A percentile compares a stretch with the other conserved stretches of the same genome.
phyloP scores from a whole-genome alignment of 306 rosid genomes.

The Vigna mungo region DNA sequence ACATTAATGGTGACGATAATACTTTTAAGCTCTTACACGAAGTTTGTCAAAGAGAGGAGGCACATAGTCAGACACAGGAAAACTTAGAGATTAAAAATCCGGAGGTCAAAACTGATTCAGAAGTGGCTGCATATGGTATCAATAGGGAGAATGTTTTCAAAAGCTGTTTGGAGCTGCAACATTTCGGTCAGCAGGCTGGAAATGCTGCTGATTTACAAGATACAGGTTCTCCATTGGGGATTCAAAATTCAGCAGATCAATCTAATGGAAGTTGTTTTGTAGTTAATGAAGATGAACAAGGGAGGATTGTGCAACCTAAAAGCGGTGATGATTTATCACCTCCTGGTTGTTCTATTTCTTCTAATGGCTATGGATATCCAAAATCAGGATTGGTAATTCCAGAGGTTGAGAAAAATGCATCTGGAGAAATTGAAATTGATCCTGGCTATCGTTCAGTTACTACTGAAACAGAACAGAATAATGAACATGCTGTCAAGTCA shows the following conservation, averaged over 20 bases:
- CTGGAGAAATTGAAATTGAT: slow-evolving; percentile 44
- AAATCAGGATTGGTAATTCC: slow-evolving; percentile 43
- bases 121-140: slow-evolving; percentile 44
- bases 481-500: slow-evolving; percentile 40
- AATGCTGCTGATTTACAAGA: slow-evolving; percentile 45
- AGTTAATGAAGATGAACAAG: slow-evolving; percentile 49
- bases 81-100: slow-evolving; percentile 38
- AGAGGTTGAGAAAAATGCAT: slow-evolving; percentile 47
- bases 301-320: slow-evolving; percentile 37
- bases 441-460: slow-evolving; percentile 44
- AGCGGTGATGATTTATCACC: slow-evolving; percentile 47
- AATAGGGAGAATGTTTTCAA: slow-evolving; percentile 51
- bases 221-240: slow-evolving; percentile 40
- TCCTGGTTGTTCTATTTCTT: slow-evolving; percentile 45
- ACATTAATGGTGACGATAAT: slow-evolving; percentile 40
- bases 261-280: slow-evolving; percentile 34
- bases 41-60: slow-evolving; percentile 59
- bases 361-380: slow-evolving; percentile 43
- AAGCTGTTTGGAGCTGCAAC: slow-evolving; percentile 72
- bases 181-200: slow-evolving; percentile 46
- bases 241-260: slow-evolving; percentile 46
- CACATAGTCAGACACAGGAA: slow-evolving; percentile 52
- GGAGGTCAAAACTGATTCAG: slow-evolving; percentile 53
- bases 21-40: slow-evolving; percentile 37
- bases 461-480: slow-evolving; percentile 44